Evolutionary conservation across 2,329 filamentous ascomycete genomes (phyloP), one percentile per base, ranked within the genome.

Genomic region (Aspergillus pseudoviridinutans): DNA sequence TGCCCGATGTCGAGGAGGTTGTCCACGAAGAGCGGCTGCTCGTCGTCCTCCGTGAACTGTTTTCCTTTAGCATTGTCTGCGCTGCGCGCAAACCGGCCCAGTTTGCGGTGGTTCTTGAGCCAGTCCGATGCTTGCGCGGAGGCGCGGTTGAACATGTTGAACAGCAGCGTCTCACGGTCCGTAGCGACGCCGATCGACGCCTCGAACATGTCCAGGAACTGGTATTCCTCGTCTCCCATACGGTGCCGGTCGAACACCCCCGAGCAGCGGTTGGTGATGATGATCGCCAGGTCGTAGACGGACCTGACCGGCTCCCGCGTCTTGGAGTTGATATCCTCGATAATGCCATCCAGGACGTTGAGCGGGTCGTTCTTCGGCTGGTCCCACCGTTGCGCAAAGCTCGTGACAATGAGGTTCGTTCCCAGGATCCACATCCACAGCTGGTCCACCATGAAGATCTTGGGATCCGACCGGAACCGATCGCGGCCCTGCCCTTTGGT

Each of bases 371-470:
- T 84, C 53, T 81, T 82, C 0, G 83, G 84, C 66, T 87, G 84
- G 32, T 75, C 71, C 73, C 73, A 75, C 41, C 73, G 69, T 38
- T 74, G 72, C 1, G 73, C 67, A 41, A 75, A 74, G 22, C 71
- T 71, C 6, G 73, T 75, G 14, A 88, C 79, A 20, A 88, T 79
- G 17, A 87, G 71, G 57, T 86, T 84, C 76, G 57, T 82, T 74
- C 71, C 74, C 1, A 88, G 66, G 3, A 86, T 77, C 82, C 84
- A 87, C 67, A 88, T 80, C 86, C 86, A 88, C 1, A 89, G 73
- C 63, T 88, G 86, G 66, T 88, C 86, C 0, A 88, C 85, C 85
- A 87, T 87, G 67, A 86, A 86, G 2, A 87, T 80, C 59, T 86
- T 86, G 1, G 79, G 78, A 55, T 85, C 82, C 3, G 58, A 61